These are phyloP conservation scores for Musa acuminata DNA, from an alignment of 176 grass and related monocot species.

Conservation along the genomic window DNA sequence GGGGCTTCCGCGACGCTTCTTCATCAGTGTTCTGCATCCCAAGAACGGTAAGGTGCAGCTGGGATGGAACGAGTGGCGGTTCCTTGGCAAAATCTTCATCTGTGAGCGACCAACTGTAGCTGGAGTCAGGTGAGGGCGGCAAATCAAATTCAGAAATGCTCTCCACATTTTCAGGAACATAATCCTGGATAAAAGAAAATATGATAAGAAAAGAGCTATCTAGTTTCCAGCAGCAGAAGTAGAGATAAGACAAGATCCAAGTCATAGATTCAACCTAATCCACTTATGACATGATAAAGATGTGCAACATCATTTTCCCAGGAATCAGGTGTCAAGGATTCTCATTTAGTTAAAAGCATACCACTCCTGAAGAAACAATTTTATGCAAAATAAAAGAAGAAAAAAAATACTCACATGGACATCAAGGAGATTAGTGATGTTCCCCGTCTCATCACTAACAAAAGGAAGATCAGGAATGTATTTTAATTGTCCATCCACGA, in stretches of 20 bases:
- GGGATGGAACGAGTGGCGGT: slow-evolving; percentile 67
- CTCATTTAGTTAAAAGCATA: background rate
- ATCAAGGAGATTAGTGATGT: slow-evolving; percentile 83
- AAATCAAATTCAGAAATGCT: slow-evolving; percentile 73
- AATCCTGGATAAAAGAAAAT: slow-evolving; percentile 51
- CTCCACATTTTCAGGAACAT: slow-evolving; percentile 78
- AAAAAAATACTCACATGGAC: slow-evolving; percentile 65
- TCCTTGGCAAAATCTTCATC: slow-evolving; percentile 92
- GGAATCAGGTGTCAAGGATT: background rate
- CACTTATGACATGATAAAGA: background rate
- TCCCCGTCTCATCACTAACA: slow-evolving; percentile 61
- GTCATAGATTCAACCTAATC: background rate
- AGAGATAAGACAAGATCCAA: background rate
- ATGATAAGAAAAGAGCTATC: background rate
- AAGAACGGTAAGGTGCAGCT: slow-evolving; percentile 68
- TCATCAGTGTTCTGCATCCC: slow-evolving; percentile 48
- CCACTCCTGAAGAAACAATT: background rate
- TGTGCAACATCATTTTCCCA: too few species aligned
- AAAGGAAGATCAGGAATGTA: slow-evolving; percentile 78
- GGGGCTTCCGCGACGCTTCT: slow-evolving; percentile 43
- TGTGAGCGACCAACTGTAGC: slow-evolving; percentile 65
- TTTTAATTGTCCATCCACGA: slow-evolving; percentile 79
- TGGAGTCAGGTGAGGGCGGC: slow-evolving; percentile 65
- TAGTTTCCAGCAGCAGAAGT: background rate
- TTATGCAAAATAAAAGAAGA: background rate